These are phyloP conservation scores for Boechera stricta DNA, from an alignment of 345 rosid genomes.

Conservation along the genomic window DNA sequence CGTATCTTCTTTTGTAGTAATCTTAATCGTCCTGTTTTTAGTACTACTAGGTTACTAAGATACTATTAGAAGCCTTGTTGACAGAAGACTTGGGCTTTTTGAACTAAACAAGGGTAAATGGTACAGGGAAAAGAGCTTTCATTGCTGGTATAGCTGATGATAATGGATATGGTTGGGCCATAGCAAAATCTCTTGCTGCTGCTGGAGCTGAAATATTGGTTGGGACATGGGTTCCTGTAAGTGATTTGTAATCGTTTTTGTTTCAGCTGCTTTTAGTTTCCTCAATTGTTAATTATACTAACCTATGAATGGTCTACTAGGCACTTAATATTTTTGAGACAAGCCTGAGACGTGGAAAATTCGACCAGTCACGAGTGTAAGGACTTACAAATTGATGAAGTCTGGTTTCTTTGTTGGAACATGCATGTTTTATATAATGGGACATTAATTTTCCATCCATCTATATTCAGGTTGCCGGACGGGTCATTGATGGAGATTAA, in stretches of 20 bases:
- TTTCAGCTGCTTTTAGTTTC: conserved; percentile 16
- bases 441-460: not conserved
- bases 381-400: conserved; percentile 40
- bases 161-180: conserved; percentile 99
- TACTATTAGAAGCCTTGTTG: conserved; percentile 1
- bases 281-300: conserved; percentile 27
- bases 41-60: not conserved
- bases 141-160: conserved; percentile 98
- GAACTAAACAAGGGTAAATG: conserved; percentile 13
- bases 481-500: conserved; percentile 94
- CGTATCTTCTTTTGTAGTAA: conserved; percentile 14
- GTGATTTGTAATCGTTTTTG: conserved; percentile 37
- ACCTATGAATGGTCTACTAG: conserved; percentile 51
- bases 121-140: conserved; percentile 88
- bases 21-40: conserved; percentile 5
- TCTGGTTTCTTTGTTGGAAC: not conserved
- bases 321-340: conserved; percentile 94
- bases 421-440: not conserved
- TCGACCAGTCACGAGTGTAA: conserved; percentile 91
- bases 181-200: conserved; percentile 98
- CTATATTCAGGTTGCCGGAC: conserved; percentile 73
- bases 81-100: not conserved
- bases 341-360: conserved; percentile 93
- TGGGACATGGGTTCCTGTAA: conserved; percentile 99
- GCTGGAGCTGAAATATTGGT: conserved; percentile 97